Base-by-base conservation (phyloP, 345 rosid species). In the Camelina neglecta region DNA sequence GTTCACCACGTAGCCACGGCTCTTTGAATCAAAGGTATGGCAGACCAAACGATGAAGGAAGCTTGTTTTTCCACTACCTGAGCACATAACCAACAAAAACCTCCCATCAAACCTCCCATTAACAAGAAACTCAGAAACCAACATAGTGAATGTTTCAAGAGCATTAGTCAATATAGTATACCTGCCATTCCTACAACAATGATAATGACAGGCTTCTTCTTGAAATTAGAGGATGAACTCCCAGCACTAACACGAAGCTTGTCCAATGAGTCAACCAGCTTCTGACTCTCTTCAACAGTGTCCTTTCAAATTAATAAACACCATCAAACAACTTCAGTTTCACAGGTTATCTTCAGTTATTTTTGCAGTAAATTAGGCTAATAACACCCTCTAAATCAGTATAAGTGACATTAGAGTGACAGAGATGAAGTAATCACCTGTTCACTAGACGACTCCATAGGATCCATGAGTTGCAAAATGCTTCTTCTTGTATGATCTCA, bases 151-250 rank as follows among this genome's bases (percentile, higher is more conserved):
- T n/a, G 0, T 29, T 21, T 16, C 8, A 33, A 11, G 18, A 65
- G 73, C 50, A 55, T 44, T 0, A 44, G 59, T 26, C 10, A 38
- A 29, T 12, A 47, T 8, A 21, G 58, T 65, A 60, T 66, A 89
- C 94, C 97, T 67, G 97, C 94, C 97, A 91, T 91, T 69, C 97
- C 97, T 4, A 91, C 86, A 73, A 91, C 91, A 75, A 91, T 84
- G 3, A 91, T 80, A 64, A 89, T 80, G 51, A 87, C 65, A 13
- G 97, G 97, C 82, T 89, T 91, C 81, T 77, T 89, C 83, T 79
- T 86, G 83, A 91, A 88, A 53, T 70, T 78, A 5, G 74, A 24
- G 6, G 88, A 83, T 23, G 92, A 79, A 48, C 73, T 71, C 13
- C 69, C 81, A 59, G 73, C 83, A 63, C 71, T 80, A 29, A 89